Percentiles rank a stretch among this genome's conserved stretches.
Evolutionary conservation across 805 yeast genomes (phyloP).

Genomic region (Candida methanosorbosa): DNA sequence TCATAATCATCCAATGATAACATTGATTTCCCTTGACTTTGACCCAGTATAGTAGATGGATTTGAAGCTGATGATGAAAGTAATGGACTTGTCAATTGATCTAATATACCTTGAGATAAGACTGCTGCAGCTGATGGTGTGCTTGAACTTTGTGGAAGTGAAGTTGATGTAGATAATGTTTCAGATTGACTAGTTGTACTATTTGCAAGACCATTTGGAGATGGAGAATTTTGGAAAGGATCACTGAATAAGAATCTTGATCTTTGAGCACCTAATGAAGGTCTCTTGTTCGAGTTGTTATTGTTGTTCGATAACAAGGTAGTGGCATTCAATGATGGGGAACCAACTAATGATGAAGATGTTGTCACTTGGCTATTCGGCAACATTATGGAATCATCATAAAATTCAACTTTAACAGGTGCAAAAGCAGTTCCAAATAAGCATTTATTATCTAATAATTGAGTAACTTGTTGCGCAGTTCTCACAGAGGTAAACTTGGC

Average conservation of each 20-base stretch:
- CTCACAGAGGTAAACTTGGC: slow-evolving; percentile 38
- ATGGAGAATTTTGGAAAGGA: slow-evolving; percentile 31
- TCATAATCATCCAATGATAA: slow-evolving; percentile 27
- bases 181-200: slow-evolving; percentile 6
- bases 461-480: slow-evolving; percentile 35
- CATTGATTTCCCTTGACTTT: slow-evolving; percentile 20
- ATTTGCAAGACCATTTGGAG: no score
- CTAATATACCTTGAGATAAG: no score
- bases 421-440: slow-evolving; percentile 43
- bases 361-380: neutral
- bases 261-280: slow-evolving; percentile 47
- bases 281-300: slow-evolving; percentile 31
- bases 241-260: slow-evolving; percentile 67
- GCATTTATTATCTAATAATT: slow-evolving; percentile 29
- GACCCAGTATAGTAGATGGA: slow-evolving; percentile 35
- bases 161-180: slow-evolving; percentile 2
- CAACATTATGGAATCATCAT: slow-evolving; percentile 20
- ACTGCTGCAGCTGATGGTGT: slow-evolving; percentile 6
- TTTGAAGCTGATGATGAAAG: slow-evolving; percentile 26
- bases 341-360: neutral
- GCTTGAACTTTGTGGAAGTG: slow-evolving; percentile 1
- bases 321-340: no score
- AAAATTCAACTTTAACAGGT: slow-evolving; percentile 31
- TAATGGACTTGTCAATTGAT: slow-evolving; percentile 15
- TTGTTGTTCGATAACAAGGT: neutral